Percentiles rank a stretch among this genome's conserved stretches.
phyloP scores from a whole-genome alignment of 495 filamentous ascomycete species.

The Darksidea phi region DNA sequence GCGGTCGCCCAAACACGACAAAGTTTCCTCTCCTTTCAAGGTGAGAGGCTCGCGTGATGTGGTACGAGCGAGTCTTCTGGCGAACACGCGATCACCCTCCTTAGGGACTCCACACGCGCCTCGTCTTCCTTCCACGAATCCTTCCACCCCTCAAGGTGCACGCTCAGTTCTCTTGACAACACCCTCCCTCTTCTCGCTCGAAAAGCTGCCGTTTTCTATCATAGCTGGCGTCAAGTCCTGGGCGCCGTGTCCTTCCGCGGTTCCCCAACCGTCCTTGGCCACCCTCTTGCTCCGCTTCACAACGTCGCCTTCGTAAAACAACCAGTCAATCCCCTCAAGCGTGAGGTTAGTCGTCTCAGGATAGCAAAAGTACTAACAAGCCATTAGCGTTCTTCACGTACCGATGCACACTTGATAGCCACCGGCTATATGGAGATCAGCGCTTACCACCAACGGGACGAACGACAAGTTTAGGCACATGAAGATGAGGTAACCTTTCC shows the following conservation, averaged over 20 bases:
- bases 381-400: background rate
- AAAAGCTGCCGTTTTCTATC: conserved; percentile 2
- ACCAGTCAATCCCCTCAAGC: conserved; percentile 37
- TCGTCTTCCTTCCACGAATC: background rate
- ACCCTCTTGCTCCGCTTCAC: conserved; percentile 11
- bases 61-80: too few relatives aligned
- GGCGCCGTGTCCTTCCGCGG: background rate
- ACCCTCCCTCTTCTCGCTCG: background rate
- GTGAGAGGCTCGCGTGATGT: too few relatives aligned
- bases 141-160: background rate
- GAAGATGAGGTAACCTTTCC: conserved; percentile 38
- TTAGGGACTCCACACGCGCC: too few relatives aligned
- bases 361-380: conserved; percentile 16
- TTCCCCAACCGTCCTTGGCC: conserved; percentile 18
- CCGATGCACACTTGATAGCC: too few relatives aligned
- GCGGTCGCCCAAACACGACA: too few relatives aligned
- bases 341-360: conserved; percentile 43
- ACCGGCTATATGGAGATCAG: background rate
- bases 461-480: conserved; percentile 41
- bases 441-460: conserved; percentile 40
- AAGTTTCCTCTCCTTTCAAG: too few relatives aligned
- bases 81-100: too few relatives aligned
- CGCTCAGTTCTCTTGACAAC: background rate
- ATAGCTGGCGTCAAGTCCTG: background rate
- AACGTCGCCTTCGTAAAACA: conserved; percentile 26